Conservation (phyloP, 257 asterid species). For the Voacanga thouarsii region DNA sequence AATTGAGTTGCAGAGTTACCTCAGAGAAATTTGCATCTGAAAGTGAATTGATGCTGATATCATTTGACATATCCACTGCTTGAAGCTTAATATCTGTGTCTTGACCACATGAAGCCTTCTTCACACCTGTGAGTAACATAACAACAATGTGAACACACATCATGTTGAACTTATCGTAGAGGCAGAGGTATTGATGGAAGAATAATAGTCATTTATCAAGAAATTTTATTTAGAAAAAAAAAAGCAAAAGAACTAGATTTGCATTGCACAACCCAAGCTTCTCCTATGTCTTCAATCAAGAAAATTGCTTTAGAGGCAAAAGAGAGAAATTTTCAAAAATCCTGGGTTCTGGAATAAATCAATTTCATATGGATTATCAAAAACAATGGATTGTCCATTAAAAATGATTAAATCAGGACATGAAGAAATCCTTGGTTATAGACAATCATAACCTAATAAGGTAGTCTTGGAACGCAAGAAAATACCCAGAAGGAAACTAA, state of each 20-base stretch:
- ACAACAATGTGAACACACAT: background rate
- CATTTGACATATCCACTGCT: constrained; percentile 37
- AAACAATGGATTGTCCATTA: background rate
- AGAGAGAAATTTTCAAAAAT: background rate
- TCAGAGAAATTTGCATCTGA: constrained; percentile 42
- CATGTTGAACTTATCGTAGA: background rate
- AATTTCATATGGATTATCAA: background rate
- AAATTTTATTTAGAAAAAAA: background rate
- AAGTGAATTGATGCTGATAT: constrained; percentile 32
- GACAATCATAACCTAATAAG: background rate
- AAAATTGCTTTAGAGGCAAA: background rate
- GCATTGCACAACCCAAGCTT: background rate
- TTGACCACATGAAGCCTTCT: constrained; percentile 26
- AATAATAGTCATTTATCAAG: background rate
- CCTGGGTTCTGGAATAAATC: background rate
- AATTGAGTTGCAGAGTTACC: constrained; percentile 29
- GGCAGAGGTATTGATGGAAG: background rate
- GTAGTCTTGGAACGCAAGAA: no score
- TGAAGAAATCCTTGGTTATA: background rate
- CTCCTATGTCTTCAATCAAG: background rate
- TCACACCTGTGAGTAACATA: constrained; percentile 38
- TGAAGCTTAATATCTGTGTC: constrained; percentile 32
- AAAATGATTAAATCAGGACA: background rate
- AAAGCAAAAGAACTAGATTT: background rate
- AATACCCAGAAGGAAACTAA: no score